Percentiles rank a stretch among this genome's conserved stretches.
Conservation (phyloP, 306 rosid genomes). For the Acacia melanoxylon region DNA sequence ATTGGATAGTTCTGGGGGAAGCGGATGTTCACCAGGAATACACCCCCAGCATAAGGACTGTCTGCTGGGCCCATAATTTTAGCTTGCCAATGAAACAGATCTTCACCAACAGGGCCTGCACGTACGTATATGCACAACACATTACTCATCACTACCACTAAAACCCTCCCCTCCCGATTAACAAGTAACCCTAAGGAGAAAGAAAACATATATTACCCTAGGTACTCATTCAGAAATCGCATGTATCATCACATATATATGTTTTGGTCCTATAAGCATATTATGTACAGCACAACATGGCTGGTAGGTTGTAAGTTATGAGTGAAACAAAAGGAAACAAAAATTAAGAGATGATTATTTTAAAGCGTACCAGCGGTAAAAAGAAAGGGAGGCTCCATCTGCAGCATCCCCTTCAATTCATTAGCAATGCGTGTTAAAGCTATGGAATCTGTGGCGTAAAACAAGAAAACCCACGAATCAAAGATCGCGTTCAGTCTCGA, state of each 20-base stretch:
- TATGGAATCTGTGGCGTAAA: background rate
- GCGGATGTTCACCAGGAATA: constrained; percentile 45
- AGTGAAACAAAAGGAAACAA: background rate
- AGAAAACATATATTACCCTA: background rate
- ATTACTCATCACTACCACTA: background rate
- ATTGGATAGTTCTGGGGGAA: constrained; percentile 59
- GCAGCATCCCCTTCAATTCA: constrained; percentile 55
- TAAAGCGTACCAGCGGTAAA: constrained; percentile 52
- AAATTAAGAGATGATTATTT: background rate
- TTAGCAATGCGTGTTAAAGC: constrained; percentile 57
- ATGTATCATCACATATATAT: background rate
- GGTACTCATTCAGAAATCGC: background rate
- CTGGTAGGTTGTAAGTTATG: background rate
- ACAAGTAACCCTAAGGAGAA: too few relatives aligned
- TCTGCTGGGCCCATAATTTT: constrained; percentile 58
- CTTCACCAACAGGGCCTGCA: constrained; percentile 49
- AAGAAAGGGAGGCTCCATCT: constrained; percentile 62
- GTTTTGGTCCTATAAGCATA: background rate
- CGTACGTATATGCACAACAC: background rate
- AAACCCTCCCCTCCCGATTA: too few relatives aligned
- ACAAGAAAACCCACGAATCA: background rate
- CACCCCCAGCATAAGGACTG: constrained; percentile 56
- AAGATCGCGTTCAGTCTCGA: background rate
- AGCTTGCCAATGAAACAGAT: constrained; percentile 61
- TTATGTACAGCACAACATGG: background rate